Evolutionary conservation across 2,329 filamentous ascomycete genomes (phyloP).

Genomic region (Fusarium temperatum): DNA sequence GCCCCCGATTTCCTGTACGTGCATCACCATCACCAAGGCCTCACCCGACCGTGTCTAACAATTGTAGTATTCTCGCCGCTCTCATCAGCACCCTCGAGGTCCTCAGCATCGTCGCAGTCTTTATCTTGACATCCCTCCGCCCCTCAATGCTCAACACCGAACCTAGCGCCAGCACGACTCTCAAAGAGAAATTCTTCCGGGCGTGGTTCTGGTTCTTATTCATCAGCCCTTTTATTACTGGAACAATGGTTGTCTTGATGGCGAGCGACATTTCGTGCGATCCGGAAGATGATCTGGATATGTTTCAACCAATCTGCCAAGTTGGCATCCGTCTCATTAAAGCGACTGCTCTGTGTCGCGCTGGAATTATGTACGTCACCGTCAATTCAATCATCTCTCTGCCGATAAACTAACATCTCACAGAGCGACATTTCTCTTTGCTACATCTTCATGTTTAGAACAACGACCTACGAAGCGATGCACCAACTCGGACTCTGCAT

Average conservation of each 20-base stretch:
- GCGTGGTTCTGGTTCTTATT: conserved; percentile 32
- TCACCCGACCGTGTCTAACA: background rate
- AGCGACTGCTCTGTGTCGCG: conserved; percentile 27
- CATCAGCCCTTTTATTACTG: conserved; percentile 15
- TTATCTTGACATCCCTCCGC: conserved; percentile 19
- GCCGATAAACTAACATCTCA: background rate
- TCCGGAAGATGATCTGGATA: conserved; percentile 19
- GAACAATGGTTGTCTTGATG: conserved; percentile 21
- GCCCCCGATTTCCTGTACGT: conserved; percentile 27
- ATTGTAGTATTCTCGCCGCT: conserved; percentile 12
- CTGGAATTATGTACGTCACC: conserved; percentile 22
- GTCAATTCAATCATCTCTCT: background rate
- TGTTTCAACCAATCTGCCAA: conserved; percentile 28
- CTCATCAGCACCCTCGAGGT: conserved; percentile 26
- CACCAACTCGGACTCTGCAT: background rate
- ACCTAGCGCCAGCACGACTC: background rate
- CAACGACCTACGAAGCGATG: background rate
- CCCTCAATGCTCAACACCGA: background rate
- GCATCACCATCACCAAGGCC: background rate
- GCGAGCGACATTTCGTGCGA: conserved; percentile 32
- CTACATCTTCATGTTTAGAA: conserved; percentile 28
- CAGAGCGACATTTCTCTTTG: conserved; percentile 29
- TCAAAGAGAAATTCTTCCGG: conserved; percentile 18
- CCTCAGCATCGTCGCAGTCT: conserved; percentile 25
- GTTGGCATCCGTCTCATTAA: conserved; percentile 29